Percentiles rank a stretch among this genome's conserved stretches.
Evolutionary conservation across 805 yeast genomes (phyloP).

Genomic region (Candida ficus): DNA sequence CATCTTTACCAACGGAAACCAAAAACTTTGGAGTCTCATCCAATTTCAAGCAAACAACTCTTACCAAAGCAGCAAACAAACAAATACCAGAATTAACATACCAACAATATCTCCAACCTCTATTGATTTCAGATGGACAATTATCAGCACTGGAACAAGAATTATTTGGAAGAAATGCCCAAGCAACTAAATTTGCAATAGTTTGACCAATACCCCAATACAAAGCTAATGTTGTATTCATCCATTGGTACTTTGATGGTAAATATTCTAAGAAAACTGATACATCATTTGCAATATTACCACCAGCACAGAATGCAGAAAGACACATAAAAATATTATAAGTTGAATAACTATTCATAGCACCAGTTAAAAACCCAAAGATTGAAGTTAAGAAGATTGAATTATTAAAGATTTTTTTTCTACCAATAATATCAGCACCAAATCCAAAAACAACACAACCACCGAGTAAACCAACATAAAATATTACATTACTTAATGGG

Average conservation of each 20-base stretch:
- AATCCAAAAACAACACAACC: conserved; percentile 50
- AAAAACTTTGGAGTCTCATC: conserved; percentile 51
- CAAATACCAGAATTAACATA: conserved; percentile 48
- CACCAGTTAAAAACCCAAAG: conserved; percentile 47
- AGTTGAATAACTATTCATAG: conserved; percentile 40
- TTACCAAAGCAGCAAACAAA: conserved; percentile 39
- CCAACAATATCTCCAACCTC: conserved; percentile 58
- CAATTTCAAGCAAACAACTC: conserved; percentile 37
- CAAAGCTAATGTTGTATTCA: conserved; percentile 44
- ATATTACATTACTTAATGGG: conserved; percentile 41
- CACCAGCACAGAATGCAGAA: conserved; percentile 43
- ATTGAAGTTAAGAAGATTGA: conserved; percentile 40
- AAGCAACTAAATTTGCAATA: conserved; percentile 42
- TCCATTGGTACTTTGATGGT: conserved; percentile 44
- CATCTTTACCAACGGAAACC: conserved; percentile 44
- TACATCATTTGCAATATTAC: conserved; percentile 48
- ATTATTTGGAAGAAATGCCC: conserved; percentile 47
- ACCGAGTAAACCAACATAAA: conserved; percentile 41
- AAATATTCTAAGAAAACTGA: conserved; percentile 46
- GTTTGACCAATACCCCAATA: conserved; percentile 61
- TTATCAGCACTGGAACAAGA: conserved; percentile 37
- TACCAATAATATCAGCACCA: conserved; percentile 45
- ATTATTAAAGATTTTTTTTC: conserved; percentile 43
- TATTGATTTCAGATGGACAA: conserved; percentile 42
- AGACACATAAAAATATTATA: conserved; percentile 44